Percentiles rank a stretch among this genome's conserved stretches.
phyloP scores from a whole-genome alignment of 75 land plant genomes.

The Cunninghamia lanceolata region DNA sequence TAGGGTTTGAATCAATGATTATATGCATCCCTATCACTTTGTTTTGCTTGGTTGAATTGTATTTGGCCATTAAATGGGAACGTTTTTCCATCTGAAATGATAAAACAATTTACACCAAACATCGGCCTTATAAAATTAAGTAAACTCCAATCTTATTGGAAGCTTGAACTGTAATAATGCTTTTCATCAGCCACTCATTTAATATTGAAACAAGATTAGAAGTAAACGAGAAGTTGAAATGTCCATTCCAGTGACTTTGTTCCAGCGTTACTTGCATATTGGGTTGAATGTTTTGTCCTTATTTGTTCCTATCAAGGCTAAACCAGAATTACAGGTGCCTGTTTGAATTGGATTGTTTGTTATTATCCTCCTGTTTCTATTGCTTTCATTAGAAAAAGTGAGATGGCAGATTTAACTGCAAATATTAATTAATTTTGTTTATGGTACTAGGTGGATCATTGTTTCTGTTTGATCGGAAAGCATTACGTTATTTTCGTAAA shows the following conservation, averaged over 20 bases:
- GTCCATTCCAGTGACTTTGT: background rate
- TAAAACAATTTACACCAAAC: background rate
- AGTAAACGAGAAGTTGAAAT: background rate
- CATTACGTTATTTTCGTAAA: conserved; percentile 86
- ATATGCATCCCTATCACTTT: background rate
- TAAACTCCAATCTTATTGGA: background rate
- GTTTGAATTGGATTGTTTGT: background rate
- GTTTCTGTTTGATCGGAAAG: conserved; percentile 88
- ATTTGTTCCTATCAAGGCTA: background rate
- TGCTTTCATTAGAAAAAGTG: background rate
- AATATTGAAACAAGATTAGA: background rate
- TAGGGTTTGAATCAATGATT: background rate
- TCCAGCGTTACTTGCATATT: background rate
- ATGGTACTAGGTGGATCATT: conserved; percentile 70
- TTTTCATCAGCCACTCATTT: background rate
- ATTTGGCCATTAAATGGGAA: background rate
- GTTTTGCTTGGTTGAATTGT: background rate
- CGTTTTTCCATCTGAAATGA: background rate
- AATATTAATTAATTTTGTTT: conserved; percentile 4
- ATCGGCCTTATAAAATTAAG: background rate
- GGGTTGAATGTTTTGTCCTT: background rate
- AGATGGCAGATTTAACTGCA: background rate
- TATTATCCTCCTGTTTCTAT: background rate
- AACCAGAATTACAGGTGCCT: background rate
- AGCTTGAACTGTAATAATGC: background rate